Conservation (phyloP, 768 basidiomycete genomes). For the Pluteus cervinus region DNA sequence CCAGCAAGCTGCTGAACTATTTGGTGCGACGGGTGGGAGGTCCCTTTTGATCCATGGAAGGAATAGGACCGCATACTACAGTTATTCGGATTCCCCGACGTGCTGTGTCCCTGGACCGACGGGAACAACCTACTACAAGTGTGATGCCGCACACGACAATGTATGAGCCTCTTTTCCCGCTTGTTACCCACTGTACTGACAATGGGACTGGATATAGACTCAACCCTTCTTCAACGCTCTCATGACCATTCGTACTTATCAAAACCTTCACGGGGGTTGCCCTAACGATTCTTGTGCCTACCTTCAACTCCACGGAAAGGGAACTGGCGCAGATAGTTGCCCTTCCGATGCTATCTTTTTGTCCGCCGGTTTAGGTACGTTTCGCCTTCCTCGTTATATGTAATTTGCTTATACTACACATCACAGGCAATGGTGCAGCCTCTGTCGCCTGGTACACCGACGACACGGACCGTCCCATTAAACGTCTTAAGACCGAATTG, state of each 20-base stretch:
- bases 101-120: constrained; percentile 23
- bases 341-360: constrained; percentile 34
- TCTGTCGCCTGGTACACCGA: constrained; percentile 42
- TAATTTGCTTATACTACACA: no score
- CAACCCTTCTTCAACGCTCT: no score
- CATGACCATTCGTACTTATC: constrained; percentile 38
- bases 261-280: constrained; percentile 31
- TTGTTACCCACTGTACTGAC: no score
- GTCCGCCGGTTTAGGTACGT: constrained; percentile 38
- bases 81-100: no score
- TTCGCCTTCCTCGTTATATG: not conserved
- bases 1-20: constrained; percentile 34
- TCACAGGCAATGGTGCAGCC: constrained; percentile 13
- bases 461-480: constrained; percentile 24
- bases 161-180: constrained; percentile 19
- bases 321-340: constrained; percentile 28
- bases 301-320: constrained; percentile 45
- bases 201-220: no score
- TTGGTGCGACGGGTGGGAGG: constrained; percentile 29
- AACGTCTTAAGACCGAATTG: constrained; percentile 26
- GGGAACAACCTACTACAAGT: constrained; percentile 28
- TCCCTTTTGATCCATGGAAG: constrained; percentile 40
- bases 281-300: constrained; percentile 33
- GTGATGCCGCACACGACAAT: constrained; percentile 42
- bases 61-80: constrained; percentile 28